phyloP scores from a whole-genome alignment of 352 stramenopile genomes.

The Phytopythium cucurbitacearum region DNA sequence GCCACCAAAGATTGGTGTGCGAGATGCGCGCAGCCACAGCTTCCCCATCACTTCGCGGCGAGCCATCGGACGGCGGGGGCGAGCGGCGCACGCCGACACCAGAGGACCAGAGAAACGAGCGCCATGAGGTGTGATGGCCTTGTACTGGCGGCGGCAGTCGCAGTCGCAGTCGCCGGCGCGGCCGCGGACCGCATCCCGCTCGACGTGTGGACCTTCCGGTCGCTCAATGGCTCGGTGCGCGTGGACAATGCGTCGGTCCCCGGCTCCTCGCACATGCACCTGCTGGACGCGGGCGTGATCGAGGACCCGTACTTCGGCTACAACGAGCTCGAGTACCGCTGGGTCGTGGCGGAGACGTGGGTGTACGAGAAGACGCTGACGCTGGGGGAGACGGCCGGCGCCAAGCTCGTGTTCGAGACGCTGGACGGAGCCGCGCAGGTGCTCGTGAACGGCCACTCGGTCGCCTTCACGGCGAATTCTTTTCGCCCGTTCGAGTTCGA shows the following conservation, averaged over 20 bases:
- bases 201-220: slow-evolving; percentile 42
- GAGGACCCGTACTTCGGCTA: slow-evolving; percentile 62
- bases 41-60: too few species aligned
- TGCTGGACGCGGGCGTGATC: slow-evolving; percentile 59
- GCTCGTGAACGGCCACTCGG: slow-evolving; percentile 49
- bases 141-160: slow-evolving; percentile 4
- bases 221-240: slow-evolving; percentile 52
- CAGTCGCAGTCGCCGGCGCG: not conserved
- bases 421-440: slow-evolving; percentile 70
- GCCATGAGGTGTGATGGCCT: not conserved
- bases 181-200: slow-evolving; percentile 26
- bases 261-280: slow-evolving; percentile 67
- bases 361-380: slow-evolving; percentile 56
- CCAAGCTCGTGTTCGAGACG: slow-evolving; percentile 51
- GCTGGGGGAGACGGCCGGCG: slow-evolving; percentile 10
- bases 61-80: too few species aligned
- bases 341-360: slow-evolving; percentile 70
- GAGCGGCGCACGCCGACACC: too few species aligned
- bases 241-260: slow-evolving; percentile 49
- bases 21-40: too few species aligned
- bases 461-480: slow-evolving; percentile 52
- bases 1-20: too few species aligned
- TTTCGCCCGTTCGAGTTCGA: slow-evolving; percentile 60
- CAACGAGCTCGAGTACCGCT: slow-evolving; percentile 67
- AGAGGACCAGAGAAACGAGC: too few species aligned